These are phyloP conservation scores for Zygotorulaspora florentina DNA, from an alignment of 805 yeast species.

Conservation along the genomic window DNA sequence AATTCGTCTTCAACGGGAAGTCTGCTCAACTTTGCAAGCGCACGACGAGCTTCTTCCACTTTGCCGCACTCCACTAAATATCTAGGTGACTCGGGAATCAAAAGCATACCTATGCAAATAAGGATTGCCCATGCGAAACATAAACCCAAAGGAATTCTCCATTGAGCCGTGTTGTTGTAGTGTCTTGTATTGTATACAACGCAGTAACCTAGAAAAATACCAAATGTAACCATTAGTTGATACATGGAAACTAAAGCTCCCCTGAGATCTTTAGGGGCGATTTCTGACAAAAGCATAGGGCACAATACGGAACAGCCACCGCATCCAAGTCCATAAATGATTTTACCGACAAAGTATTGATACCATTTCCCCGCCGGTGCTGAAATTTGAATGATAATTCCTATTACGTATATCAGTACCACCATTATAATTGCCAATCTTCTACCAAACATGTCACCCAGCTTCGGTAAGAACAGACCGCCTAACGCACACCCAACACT, in stretches of 20 bases:
- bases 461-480: slow-evolving; percentile 52
- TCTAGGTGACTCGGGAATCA: slow-evolving; percentile 75
- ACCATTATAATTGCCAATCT: slow-evolving; percentile 56
- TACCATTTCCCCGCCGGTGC: slow-evolving; percentile 49
- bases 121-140: slow-evolving; percentile 44
- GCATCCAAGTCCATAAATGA: slow-evolving; percentile 68
- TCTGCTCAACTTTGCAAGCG: slow-evolving; percentile 58
- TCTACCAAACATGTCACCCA: slow-evolving; percentile 63
- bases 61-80: slow-evolving; percentile 52
- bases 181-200: slow-evolving; percentile 54
- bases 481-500: slow-evolving; percentile 76
- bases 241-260: slow-evolving; percentile 67
- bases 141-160: slow-evolving; percentile 70
- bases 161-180: slow-evolving; percentile 46
- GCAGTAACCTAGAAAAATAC: slow-evolving; percentile 75
- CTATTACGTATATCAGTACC: slow-evolving; percentile 60
- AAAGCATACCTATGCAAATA: slow-evolving; percentile 37
- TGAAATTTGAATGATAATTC: slow-evolving; percentile 64
- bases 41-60: slow-evolving; percentile 56
- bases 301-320: slow-evolving; percentile 74
- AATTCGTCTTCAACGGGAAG: slow-evolving; percentile 49
- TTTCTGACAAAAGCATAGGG: slow-evolving; percentile 59
- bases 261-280: slow-evolving; percentile 45
- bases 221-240: slow-evolving; percentile 67
- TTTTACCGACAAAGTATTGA: slow-evolving; percentile 67